These are phyloP conservation scores for Coemansia sp. DNA, from an alignment of 192 early-diverging fungal species.

Conservation along the genomic window DNA sequence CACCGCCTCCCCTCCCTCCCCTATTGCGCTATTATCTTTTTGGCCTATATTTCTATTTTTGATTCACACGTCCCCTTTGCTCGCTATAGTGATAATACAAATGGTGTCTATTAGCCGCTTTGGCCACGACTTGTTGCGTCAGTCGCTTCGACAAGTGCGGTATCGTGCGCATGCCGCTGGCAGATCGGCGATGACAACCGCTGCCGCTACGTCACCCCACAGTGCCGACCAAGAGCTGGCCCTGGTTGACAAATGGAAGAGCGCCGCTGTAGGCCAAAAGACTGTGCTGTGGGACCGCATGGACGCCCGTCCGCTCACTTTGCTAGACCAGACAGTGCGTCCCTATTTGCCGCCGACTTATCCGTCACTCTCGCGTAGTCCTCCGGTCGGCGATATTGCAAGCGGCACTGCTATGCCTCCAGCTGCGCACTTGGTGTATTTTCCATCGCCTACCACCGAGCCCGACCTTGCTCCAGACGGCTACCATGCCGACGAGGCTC, in stretches of 20 bases:
- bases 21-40: not conserved
- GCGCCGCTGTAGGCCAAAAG: conserved; percentile 9
- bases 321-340: conserved; percentile 51
- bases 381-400: conserved; percentile 31
- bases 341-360: conserved; percentile 38
- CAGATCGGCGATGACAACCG: conserved; percentile 5
- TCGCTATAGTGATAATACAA: not conserved
- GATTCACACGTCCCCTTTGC: not conserved
- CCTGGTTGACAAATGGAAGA: conserved; percentile 27
- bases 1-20: conserved; percentile 2
- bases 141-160: not conserved
- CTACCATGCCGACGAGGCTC: conserved; percentile 75
- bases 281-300: conserved; percentile 42
- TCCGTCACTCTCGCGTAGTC: conserved; percentile 24
- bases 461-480: conserved; percentile 74
- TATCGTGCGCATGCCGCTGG: not conserved
- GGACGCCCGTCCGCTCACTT: conserved; percentile 42
- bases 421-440: conserved; percentile 77
- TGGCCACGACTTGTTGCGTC: not conserved
- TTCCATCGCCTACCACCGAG: conserved; percentile 73
- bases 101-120: not conserved
- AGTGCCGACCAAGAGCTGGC: not conserved
- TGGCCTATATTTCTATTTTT: not conserved
- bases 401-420: conserved; percentile 62
- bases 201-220: not conserved